phyloP scores from a whole-genome alignment of 2,329 filamentous ascomycete genomes.

The Sporothrix pseudoabietina region DNA sequence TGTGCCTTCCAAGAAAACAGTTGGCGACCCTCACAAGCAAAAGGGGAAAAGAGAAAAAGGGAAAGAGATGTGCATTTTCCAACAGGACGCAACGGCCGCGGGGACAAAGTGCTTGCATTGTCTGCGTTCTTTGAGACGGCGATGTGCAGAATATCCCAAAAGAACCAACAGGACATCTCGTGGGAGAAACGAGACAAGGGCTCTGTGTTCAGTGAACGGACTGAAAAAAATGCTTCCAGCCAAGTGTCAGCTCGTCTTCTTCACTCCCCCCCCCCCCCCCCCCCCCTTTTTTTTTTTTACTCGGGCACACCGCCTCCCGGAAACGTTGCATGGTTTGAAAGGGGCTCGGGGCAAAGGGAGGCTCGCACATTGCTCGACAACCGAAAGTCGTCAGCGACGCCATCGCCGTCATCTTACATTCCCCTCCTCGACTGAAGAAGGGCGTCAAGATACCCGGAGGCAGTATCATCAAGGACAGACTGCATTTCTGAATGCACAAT shows the following conservation, averaged over 20 bases:
- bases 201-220: no score
- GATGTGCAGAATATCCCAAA: background rate
- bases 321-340: slow-evolving; percentile 6
- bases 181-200: background rate
- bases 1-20: background rate
- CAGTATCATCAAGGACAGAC: background rate
- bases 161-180: background rate
- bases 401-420: slow-evolving; percentile 5
- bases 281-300: no score
- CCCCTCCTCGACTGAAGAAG: background rate
- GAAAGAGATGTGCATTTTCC: slow-evolving; percentile 8
- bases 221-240: background rate
- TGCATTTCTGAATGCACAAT: background rate
- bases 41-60: no score
- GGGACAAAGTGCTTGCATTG: background rate
- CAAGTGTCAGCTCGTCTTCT: background rate
- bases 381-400: background rate
- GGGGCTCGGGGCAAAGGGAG: background rate
- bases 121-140: background rate
- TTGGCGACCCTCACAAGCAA: background rate
- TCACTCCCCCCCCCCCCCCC: background rate
- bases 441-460: background rate
- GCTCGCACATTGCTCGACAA: background rate
- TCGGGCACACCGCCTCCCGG: slow-evolving; percentile 10
- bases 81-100: background rate